phyloP scores from a whole-genome alignment of 2,329 filamentous ascomycete genomes.

The Epichloe festucae region DNA sequence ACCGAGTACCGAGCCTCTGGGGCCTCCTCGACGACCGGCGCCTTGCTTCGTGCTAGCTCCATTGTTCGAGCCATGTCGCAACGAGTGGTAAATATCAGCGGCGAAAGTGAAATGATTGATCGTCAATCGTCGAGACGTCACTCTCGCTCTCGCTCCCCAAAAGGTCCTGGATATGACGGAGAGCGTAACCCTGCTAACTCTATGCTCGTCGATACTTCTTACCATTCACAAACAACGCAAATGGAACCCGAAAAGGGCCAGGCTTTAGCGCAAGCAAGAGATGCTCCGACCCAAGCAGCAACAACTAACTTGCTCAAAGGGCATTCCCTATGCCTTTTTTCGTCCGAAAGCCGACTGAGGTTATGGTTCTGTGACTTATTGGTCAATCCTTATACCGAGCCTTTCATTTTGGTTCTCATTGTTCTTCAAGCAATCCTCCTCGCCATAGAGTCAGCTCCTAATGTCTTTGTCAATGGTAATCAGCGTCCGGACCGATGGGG shows the following conservation, averaged over 20 bases:
- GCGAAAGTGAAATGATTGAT: conserved; percentile 75
- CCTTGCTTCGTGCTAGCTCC: conserved; percentile 56
- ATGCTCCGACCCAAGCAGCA: conserved; percentile 7
- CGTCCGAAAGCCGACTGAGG: conserved; percentile 62
- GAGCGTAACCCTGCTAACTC: conserved; percentile 16
- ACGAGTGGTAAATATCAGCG: conserved; percentile 93
- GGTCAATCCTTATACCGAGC: conserved; percentile 77
- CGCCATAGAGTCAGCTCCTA: conserved; percentile 64
- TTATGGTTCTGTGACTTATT: conserved; percentile 68
- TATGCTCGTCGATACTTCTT: conserved; percentile 35
- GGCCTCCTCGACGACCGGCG: conserved; percentile 49
- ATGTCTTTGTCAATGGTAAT: conserved; percentile 52
- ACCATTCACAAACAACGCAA: conserved; percentile 34
- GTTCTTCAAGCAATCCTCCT: conserved; percentile 80
- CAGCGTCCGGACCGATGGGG: conserved; percentile 55
- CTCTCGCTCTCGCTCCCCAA: conserved; percentile 45
- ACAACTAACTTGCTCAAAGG: conserved; percentile 67
- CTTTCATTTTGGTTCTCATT: conserved; percentile 75
- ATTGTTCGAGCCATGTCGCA: conserved; percentile 84
- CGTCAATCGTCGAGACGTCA: conserved; percentile 50
- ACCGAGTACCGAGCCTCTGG: conserved; percentile 42
- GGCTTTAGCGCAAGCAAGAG: conserved; percentile 4
- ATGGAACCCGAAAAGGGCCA: conserved; percentile 32
- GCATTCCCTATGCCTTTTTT: conserved; percentile 73
- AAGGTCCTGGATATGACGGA: conserved; percentile 24